phyloP scores from a whole-genome alignment of 148 eudicot genomes.

The Tetragonia tetragonoides region DNA sequence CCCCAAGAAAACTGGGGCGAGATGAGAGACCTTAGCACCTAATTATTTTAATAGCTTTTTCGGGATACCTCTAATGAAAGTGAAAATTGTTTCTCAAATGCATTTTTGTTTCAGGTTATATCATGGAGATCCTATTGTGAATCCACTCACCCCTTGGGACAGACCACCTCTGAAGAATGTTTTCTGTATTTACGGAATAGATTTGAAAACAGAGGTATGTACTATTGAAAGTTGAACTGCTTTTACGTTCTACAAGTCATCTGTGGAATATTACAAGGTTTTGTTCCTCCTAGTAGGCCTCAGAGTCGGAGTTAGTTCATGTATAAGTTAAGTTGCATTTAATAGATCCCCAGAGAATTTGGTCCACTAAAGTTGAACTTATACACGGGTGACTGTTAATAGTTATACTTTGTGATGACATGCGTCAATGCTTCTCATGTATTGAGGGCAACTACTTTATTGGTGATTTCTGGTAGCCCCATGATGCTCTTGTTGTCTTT shows the following conservation, averaged over 20 bases:
- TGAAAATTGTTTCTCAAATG: not conserved
- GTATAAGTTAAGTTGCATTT: no score
- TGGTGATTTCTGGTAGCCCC: not conserved
- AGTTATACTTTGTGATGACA: not conserved
- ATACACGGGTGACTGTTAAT: no score
- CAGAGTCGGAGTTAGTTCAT: not conserved
- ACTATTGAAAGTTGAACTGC: not conserved
- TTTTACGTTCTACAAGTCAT: not conserved
- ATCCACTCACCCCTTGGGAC: constrained; percentile 95
- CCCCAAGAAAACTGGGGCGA: not conserved
- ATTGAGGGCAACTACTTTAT: not conserved
- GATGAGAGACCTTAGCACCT: not conserved
- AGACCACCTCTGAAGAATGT: constrained; percentile 94
- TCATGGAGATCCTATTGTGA: constrained; percentile 81
- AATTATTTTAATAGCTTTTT: not conserved
- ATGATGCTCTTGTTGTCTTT: not conserved
- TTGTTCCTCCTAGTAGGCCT: not conserved
- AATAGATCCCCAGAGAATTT: not conserved
- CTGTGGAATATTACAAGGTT: not conserved
- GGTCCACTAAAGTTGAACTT: not conserved
- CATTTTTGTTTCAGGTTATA: constrained; percentile 58
- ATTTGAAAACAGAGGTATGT: constrained; percentile 84
- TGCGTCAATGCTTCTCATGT: not conserved
- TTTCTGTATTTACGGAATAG: constrained; percentile 93
- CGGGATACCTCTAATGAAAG: not conserved